phyloP scores from a whole-genome alignment of 2,329 filamentous ascomycete species.

The Talaromyces sp. region DNA sequence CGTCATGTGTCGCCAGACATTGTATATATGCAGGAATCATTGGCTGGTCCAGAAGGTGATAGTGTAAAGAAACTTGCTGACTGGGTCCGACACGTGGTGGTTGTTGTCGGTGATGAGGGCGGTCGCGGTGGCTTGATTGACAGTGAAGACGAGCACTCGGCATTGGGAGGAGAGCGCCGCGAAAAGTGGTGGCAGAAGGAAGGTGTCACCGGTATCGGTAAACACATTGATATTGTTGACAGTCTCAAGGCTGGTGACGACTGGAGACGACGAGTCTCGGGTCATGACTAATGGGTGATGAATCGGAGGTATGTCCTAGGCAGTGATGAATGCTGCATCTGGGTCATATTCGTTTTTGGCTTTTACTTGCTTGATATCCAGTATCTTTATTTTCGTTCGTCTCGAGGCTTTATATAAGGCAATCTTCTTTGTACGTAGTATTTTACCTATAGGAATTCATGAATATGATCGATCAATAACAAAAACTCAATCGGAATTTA shows the following conservation, averaged over 20 bases:
- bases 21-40: slow-evolving; percentile 82
- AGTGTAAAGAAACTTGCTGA: slow-evolving; percentile 64
- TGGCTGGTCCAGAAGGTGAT: slow-evolving; percentile 71
- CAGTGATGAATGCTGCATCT: slow-evolving; percentile 21
- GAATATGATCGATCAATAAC: background rate
- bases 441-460: background rate
- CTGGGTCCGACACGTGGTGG: slow-evolving; percentile 59
- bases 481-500: background rate
- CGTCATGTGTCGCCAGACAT: slow-evolving; percentile 80
- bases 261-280: slow-evolving; percentile 75
- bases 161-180: slow-evolving; percentile 32
- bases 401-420: slow-evolving; percentile 1
- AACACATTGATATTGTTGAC: slow-evolving; percentile 85
- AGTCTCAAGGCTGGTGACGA: slow-evolving; percentile 78
- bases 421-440: slow-evolving; percentile 4
- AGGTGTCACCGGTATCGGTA: slow-evolving; percentile 78
- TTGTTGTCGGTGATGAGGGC: slow-evolving; percentile 56
- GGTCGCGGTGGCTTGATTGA: slow-evolving; percentile 74
- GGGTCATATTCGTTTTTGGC: slow-evolving; percentile 13
- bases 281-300: slow-evolving; percentile 46
- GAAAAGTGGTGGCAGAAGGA: slow-evolving; percentile 62
- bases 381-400: slow-evolving; percentile 25
- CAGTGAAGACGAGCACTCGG: slow-evolving; percentile 60
- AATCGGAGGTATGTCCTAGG: slow-evolving; percentile 19
- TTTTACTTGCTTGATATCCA: slow-evolving; percentile 24